Conservation (phyloP, 2,329 filamentous ascomycete genomes). For the Coleophoma cylindrospora region DNA sequence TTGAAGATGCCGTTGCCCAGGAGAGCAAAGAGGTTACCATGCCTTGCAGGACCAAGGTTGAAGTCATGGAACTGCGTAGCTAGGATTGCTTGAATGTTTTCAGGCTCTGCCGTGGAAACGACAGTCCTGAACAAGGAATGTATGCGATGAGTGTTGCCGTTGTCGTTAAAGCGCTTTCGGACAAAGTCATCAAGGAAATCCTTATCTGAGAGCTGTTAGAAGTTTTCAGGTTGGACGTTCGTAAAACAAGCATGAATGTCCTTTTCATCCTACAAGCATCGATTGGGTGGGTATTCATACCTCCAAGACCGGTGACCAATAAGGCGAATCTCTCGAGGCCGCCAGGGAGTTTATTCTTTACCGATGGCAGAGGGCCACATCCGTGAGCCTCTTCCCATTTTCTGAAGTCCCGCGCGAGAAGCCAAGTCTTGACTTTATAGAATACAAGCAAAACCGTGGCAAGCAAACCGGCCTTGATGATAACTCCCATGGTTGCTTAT, state of each 20-base stretch:
- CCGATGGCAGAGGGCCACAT: background rate
- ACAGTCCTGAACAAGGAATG: conserved; percentile 24
- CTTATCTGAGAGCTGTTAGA: conserved; percentile 9
- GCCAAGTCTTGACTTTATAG: background rate
- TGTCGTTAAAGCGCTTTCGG: conserved; percentile 3
- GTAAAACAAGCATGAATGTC: too few relatives aligned
- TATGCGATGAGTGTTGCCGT: conserved; percentile 11
- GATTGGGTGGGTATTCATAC: background rate
- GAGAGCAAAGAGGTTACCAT: conserved; percentile 20
- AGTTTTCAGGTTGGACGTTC: background rate
- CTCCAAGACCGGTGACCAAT: background rate
- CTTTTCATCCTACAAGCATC: background rate
- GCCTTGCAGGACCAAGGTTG: conserved; percentile 25
- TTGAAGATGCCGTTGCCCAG: conserved; percentile 35
- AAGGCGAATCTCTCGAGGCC: background rate
- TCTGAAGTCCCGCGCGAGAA: background rate
- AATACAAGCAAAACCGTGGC: background rate
- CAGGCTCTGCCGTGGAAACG: conserved; percentile 35
- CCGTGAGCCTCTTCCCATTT: background rate
- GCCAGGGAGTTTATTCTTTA: background rate
- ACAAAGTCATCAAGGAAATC: conserved; percentile 19
- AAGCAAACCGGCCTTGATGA: background rate
- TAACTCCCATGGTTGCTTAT: too few relatives aligned
- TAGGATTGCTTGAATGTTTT: conserved; percentile 26
- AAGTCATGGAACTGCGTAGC: conserved; percentile 29